Evolutionary conservation across 768 basidiomycete genomes (phyloP), one percentile per base, ranked within the genome.

Genomic region (Suillus lakei): DNA sequence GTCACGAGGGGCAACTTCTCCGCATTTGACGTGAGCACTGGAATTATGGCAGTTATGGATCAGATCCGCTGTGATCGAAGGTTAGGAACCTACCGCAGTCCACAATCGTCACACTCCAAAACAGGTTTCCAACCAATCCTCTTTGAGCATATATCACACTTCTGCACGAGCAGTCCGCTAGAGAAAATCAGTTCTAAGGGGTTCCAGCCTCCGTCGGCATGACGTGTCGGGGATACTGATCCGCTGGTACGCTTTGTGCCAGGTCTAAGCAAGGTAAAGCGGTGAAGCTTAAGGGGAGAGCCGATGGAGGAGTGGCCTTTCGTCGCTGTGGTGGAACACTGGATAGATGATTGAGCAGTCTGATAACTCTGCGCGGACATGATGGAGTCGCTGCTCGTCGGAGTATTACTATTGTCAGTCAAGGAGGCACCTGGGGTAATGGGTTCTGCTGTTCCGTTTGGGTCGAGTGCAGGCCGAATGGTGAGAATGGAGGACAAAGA

Each of bases 91-190:
- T 64, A 91, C 88, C 88, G 85, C 70, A 93, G 77, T 32, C 91
- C 89, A 77, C 95, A 96, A 77, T 96, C 95, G 75, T 96, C 95
- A 73, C 95, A 97, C 71, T 92, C 88, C 23, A 96, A 78, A 38
- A 91, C 85, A 26, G 93, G 88, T 74, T 94, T 96, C 89, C 91
- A 90, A 15, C 94, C 94, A 44, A 97, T 81, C 55, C 92, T 81
- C 82, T 95, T 96, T 50, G 75, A 72, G 71, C 95, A 97, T 21
- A 95, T 77, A 76, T 93, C 93, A 70, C 95, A 97, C 74, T 91
- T 95, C 58, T 88, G 84, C 4, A 86, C 86, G 28, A 92, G 75
- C 54, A 91, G 77, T 21, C 85, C 91, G 73, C 88, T 90, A 9
- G 88, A 87, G 77, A 94, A 92, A 72, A 95, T 84, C 65, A 93